Evolutionary conservation across 139 green algal species (phyloP).

Genomic region (Chlamydomonas sp.): DNA sequence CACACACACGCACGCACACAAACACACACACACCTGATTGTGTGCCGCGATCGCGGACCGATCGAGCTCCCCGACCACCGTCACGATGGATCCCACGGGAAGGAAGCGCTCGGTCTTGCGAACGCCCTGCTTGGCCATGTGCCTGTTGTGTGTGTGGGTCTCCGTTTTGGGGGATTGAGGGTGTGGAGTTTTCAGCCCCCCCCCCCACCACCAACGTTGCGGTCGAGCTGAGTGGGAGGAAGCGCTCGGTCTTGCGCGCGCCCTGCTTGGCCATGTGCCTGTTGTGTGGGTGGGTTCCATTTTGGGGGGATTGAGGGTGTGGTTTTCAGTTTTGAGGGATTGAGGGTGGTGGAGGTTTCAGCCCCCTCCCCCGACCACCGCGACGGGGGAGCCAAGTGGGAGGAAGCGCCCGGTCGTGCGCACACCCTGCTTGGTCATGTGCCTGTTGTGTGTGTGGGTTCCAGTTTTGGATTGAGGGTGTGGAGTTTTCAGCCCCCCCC

Average conservation of each 20-base stretch:
- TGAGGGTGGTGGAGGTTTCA: too few relatives aligned
- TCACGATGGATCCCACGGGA: slow-evolving; percentile 35
- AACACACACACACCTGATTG: too few relatives aligned
- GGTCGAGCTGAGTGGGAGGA: slow-evolving; percentile 29
- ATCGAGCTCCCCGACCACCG: slow-evolving; percentile 40
- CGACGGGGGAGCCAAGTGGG: slow-evolving; percentile 34
- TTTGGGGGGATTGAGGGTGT: not conserved
- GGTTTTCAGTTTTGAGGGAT: too few relatives aligned
- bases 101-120: slow-evolving; percentile 40
- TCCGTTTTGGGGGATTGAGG: not conserved
- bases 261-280: slow-evolving; percentile 35
- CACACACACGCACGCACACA: too few relatives aligned
- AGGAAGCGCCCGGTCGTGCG: slow-evolving; percentile 39
- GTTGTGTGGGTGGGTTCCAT: too few relatives aligned
- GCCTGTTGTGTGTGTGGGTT: too few relatives aligned
- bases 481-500: too few relatives aligned
- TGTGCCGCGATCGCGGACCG: too few relatives aligned
- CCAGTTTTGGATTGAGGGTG: not conserved
- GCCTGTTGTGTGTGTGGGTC: too few relatives aligned
- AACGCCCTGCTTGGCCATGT: slow-evolving; percentile 36
- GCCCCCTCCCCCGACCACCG: slow-evolving; percentile 40
- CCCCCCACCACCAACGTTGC: slow-evolving; percentile 41
- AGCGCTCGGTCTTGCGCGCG: slow-evolving; percentile 32
- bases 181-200: slow-evolving; percentile 38
- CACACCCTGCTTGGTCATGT: slow-evolving; percentile 35